These are phyloP conservation scores for Amanita rubescens DNA, from an alignment of 768 basidiomycete genomes.

Conservation along the genomic window DNA sequence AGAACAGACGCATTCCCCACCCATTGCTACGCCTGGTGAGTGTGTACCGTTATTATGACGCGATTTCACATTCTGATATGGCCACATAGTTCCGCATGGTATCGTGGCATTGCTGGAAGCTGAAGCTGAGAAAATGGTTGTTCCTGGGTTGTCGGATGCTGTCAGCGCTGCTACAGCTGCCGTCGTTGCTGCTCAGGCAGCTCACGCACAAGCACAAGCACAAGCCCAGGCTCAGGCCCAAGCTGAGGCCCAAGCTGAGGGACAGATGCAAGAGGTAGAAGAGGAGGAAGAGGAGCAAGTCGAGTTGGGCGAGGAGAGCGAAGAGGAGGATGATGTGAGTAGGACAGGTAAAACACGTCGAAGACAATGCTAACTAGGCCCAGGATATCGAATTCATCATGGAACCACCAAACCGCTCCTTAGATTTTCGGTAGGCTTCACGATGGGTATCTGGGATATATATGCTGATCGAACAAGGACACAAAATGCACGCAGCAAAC, in stretches of 20 bases:
- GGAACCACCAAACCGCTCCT: slow-evolving; percentile 64
- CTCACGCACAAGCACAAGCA: not conserved
- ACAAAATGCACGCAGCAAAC: not conserved
- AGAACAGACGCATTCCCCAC: slow-evolving; percentile 8
- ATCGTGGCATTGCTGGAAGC: slow-evolving; percentile 27
- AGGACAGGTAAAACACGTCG: not conserved
- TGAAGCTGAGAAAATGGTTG: slow-evolving; percentile 29
- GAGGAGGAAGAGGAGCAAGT: slow-evolving; percentile 32
- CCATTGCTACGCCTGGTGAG: slow-evolving; percentile 16
- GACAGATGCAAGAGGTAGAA: slow-evolving; percentile 24
- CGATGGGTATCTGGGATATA: not conserved
- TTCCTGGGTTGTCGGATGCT: slow-evolving; percentile 31
- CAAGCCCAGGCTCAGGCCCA: slow-evolving; percentile 24
- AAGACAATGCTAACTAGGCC: not conserved
- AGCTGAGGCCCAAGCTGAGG: slow-evolving; percentile 14
- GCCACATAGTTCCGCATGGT: slow-evolving; percentile 36
- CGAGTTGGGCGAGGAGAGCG: slow-evolving; percentile 27
- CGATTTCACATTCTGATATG: slow-evolving; percentile 26
- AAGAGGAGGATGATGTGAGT: slow-evolving; percentile 31
- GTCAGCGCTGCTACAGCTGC: slow-evolving; percentile 1
- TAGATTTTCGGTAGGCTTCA: slow-evolving; percentile 61
- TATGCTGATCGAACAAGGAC: not conserved
- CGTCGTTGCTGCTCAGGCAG: not conserved
- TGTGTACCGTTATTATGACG: slow-evolving; percentile 25
- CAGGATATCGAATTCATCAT: slow-evolving; percentile 90